Conservation (phyloP, 2,329 filamentous ascomycete species). For the Diaporthe eres region DNA sequence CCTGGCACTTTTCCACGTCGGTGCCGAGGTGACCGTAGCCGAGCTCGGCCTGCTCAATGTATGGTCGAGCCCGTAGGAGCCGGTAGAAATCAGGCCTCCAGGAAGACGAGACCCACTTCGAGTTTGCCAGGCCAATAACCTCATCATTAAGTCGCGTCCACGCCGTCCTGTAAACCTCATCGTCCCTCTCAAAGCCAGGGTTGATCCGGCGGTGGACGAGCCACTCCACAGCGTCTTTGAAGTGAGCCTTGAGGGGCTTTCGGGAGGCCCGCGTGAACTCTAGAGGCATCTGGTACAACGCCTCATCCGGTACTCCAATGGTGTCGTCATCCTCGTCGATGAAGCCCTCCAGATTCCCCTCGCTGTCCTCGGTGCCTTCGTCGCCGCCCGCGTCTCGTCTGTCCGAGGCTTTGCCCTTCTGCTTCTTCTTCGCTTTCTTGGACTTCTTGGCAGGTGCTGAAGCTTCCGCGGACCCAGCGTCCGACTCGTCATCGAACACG, state of each 20-base stretch:
- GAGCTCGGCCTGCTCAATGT: constrained; percentile 58
- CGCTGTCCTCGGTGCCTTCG: constrained; percentile 28
- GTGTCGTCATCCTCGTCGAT: constrained; percentile 72
- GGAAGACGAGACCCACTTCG: constrained; percentile 78
- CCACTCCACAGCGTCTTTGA: constrained; percentile 83
- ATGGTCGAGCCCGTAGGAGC: constrained; percentile 75
- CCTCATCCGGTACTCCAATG: constrained; percentile 68
- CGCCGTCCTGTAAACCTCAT: constrained; percentile 76
- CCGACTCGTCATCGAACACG: constrained; percentile 53
- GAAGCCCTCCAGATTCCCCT: constrained; percentile 66
- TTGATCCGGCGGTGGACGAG: constrained; percentile 85
- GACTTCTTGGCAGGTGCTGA: constrained; percentile 38
- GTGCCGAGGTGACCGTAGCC: constrained; percentile 39
- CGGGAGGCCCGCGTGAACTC: constrained; percentile 77
- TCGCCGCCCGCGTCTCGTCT: constrained; percentile 28
- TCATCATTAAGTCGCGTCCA: constrained; percentile 82
- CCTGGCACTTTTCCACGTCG: constrained; percentile 38
- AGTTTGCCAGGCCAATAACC: constrained; percentile 75
- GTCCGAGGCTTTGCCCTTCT: constrained; percentile 41
- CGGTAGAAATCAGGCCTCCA: constrained; percentile 79
- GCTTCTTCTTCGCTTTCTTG: constrained; percentile 40
- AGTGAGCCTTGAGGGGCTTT: constrained; percentile 79
- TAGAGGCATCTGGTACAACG: constrained; percentile 67
- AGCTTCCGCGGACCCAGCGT: constrained; percentile 39
- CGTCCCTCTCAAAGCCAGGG: constrained; percentile 73